Percentiles rank a stretch among this genome's conserved stretches.
These are phyloP conservation scores for Penicillium thymicola DNA, from an alignment of 2,329 filamentous ascomycete species.

Conservation along the genomic window DNA sequence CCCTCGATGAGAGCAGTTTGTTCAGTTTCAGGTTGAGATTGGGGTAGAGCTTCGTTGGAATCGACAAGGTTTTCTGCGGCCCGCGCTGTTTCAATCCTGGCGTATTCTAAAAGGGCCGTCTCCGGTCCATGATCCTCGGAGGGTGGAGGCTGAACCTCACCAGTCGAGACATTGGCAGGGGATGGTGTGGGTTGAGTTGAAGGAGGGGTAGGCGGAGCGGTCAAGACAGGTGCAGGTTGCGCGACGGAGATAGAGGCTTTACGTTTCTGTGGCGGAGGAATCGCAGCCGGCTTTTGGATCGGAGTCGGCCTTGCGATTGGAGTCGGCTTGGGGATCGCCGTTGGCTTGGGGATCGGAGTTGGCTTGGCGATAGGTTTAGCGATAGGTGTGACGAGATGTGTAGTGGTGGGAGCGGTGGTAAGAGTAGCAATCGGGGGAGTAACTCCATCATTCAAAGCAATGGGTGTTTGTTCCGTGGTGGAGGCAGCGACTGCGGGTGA, in stretches of 20 bases:
- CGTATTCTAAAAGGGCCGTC: slow-evolving; percentile 1
- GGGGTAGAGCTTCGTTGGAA: slow-evolving; percentile 6
- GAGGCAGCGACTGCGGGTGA: slow-evolving; percentile 12
- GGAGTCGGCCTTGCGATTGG: not conserved
- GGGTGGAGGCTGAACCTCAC: slow-evolving; percentile 15
- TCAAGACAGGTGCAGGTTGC: slow-evolving; percentile 8
- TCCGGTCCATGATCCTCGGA: slow-evolving; percentile 14
- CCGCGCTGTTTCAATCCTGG: slow-evolving; percentile 3
- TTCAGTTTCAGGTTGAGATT: not conserved
- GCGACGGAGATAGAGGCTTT: slow-evolving; percentile 28
- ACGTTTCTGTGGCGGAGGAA: slow-evolving; percentile 26
- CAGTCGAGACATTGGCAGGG: slow-evolving; percentile 10
- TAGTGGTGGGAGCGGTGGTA: not conserved
- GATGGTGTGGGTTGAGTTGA: slow-evolving; percentile 19
- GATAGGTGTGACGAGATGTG: not conserved
- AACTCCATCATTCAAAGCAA: not conserved
- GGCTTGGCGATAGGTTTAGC: not conserved
- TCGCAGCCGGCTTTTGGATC: slow-evolving; percentile 17
- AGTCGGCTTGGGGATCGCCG: not conserved
- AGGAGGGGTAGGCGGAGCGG: slow-evolving; percentile 9
- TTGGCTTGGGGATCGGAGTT: not conserved
- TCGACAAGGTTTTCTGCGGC: slow-evolving; percentile 2
- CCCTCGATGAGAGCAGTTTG: slow-evolving; percentile 14
- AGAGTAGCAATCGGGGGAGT: slow-evolving; percentile 28
- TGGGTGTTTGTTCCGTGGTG: slow-evolving; percentile 24